Percentiles rank a stretch among this genome's conserved stretches.
These are phyloP conservation scores for Albizia julibrissin DNA, from an alignment of 306 rosid species.

Conservation along the genomic window DNA sequence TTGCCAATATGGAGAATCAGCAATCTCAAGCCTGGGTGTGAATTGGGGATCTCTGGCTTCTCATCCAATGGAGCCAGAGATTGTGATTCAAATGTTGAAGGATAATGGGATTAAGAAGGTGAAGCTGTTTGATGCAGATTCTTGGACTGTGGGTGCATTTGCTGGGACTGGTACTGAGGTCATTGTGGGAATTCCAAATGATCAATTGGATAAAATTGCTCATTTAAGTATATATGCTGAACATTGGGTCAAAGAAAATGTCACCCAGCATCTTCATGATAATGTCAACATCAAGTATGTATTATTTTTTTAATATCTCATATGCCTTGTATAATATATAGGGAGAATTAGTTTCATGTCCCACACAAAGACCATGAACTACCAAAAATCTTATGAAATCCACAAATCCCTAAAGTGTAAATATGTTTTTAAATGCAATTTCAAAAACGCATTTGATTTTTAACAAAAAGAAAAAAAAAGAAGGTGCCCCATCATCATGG, in stretches of 20 bases:
- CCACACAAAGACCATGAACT: no score
- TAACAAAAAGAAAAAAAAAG: no score
- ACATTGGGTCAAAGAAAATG: constrained; percentile 67
- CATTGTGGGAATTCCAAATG: constrained; percentile 80
- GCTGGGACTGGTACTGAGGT: constrained; percentile 63
- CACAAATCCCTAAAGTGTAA: no score
- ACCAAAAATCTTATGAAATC: no score
- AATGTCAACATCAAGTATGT: constrained; percentile 67
- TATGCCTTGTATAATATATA: background rate
- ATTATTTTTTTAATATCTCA: background rate
- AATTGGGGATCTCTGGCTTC: constrained; percentile 80
- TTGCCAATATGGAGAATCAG: background rate
- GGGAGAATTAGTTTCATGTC: no score
- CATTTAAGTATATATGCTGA: constrained; percentile 30
- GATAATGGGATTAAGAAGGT: constrained; percentile 67
- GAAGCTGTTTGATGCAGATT: constrained; percentile 80
- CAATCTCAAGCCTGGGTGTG: constrained; percentile 46
- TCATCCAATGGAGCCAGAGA: constrained; percentile 49
- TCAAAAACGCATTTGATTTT: no score
- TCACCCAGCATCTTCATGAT: constrained; percentile 44
- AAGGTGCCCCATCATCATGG: no score
- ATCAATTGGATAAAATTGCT: constrained; percentile 44
- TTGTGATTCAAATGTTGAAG: constrained; percentile 59
- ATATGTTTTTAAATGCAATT: no score
- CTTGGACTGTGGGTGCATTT: constrained; percentile 54